phyloP scores from a whole-genome alignment of 495 filamentous ascomycete species.

The Cryomyces minteri region DNA sequence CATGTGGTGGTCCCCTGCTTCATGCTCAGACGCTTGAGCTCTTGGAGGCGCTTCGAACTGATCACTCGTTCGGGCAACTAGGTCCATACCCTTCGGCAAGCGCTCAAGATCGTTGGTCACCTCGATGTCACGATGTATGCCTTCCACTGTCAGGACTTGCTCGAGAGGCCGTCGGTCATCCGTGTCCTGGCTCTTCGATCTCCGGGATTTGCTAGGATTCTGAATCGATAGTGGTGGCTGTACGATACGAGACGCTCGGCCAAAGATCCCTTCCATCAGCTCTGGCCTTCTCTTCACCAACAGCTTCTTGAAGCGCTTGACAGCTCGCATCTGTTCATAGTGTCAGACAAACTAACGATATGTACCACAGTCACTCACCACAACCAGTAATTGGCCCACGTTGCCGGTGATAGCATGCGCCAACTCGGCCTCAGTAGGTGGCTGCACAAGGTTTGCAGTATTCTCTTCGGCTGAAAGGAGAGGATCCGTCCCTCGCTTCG shows the following conservation, averaged over 20 bases:
- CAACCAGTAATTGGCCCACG: slow-evolving; percentile 62
- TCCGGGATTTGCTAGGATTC: slow-evolving; percentile 18
- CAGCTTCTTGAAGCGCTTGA: slow-evolving; percentile 63
- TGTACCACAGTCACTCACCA: slow-evolving; percentile 37
- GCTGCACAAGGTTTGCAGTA: slow-evolving; percentile 55
- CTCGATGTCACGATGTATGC: slow-evolving; percentile 24
- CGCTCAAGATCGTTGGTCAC: slow-evolving; percentile 12
- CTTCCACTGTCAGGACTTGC: slow-evolving; percentile 28
- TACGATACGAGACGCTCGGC: slow-evolving; percentile 34
- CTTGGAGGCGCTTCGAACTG: no score
- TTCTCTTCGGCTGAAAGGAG: slow-evolving; percentile 74
- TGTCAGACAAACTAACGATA: slow-evolving; percentile 4
- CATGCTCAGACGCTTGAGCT: background rate
- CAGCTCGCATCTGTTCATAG: slow-evolving; percentile 66
- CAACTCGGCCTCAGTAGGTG: slow-evolving; percentile 76
- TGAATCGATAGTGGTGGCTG: slow-evolving; percentile 38
- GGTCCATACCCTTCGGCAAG: slow-evolving; percentile 10
- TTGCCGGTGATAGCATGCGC: slow-evolving; percentile 79
- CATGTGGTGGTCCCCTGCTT: slow-evolving; percentile 1
- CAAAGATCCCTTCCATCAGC: slow-evolving; percentile 37
- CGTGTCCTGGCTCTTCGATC: slow-evolving; percentile 30
- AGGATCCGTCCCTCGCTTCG: slow-evolving; percentile 59
- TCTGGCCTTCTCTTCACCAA: slow-evolving; percentile 25
- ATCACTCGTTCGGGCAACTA: no score
- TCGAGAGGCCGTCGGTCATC: slow-evolving; percentile 31